Percentiles rank a stretch among this genome's conserved stretches.
phyloP scores from a whole-genome alignment of 257 asterid species.

The Solanum lycopersicoides region DNA sequence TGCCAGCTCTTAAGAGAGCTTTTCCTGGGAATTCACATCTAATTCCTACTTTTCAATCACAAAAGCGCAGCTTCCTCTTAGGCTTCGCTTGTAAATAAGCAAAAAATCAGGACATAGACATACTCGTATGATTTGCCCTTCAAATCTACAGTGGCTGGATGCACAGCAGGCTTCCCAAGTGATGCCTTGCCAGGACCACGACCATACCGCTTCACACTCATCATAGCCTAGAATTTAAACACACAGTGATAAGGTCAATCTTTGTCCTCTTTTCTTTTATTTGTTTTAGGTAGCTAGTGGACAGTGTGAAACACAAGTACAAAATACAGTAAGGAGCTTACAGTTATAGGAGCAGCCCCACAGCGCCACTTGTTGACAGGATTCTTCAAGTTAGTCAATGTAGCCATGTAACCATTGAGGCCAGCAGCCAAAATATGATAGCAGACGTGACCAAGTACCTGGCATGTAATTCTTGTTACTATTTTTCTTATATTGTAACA shows the following conservation, averaged over 20 bases:
- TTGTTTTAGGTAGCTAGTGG: not conserved
- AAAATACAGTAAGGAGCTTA: conserved; percentile 16
- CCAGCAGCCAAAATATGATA: conserved; percentile 89
- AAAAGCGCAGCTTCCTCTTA: not conserved
- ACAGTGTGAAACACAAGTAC: not conserved
- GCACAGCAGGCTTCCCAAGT: conserved; percentile 82
- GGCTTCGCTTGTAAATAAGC: not conserved
- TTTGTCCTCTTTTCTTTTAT: not conserved
- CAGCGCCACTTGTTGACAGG: conserved; percentile 94
- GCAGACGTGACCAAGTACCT: conserved; percentile 92
- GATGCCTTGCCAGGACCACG: conserved; percentile 57
- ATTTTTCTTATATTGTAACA: not conserved
- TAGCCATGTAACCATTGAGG: conserved; percentile 90
- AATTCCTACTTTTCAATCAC: not conserved
- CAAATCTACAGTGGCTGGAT: conserved; percentile 92
- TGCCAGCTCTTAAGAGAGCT: not conserved
- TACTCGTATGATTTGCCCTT: conserved; percentile 89
- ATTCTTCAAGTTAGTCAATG: conserved; percentile 77
- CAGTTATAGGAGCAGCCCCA: conserved; percentile 96
- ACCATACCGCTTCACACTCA: conserved; percentile 81
- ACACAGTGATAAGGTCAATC: not conserved
- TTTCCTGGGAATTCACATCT: not conserved
- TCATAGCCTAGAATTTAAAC: conserved; percentile 61
- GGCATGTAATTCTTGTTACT: not conserved
- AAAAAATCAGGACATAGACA: conserved; percentile 5